phyloP scores from a whole-genome alignment of 192 early-diverging fungal genomes.

The Bifiguratus adelaidae region DNA sequence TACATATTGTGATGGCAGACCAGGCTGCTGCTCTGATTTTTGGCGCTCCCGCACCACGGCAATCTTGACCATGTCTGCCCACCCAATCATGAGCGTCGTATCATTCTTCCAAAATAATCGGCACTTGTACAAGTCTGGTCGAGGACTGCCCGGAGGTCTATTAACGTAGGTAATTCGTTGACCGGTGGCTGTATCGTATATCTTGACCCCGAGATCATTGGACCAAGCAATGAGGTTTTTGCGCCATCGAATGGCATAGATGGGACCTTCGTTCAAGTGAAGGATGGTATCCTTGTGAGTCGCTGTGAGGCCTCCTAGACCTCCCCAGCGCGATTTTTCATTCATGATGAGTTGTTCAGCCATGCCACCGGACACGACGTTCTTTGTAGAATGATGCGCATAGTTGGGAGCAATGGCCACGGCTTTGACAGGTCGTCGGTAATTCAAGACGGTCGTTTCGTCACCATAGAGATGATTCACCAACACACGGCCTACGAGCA shows the following conservation, averaged over 20 bases:
- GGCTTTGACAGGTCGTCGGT: slow-evolving; percentile 79
- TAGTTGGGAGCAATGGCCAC: slow-evolving; percentile 89
- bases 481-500: slow-evolving; percentile 59
- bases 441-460: slow-evolving; percentile 63
- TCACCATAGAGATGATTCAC: slow-evolving; percentile 73
- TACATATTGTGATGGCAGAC: slow-evolving; percentile 40
- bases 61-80: slow-evolving; percentile 90
- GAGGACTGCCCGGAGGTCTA: slow-evolving; percentile 63
- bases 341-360: slow-evolving; percentile 78
- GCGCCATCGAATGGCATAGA: slow-evolving; percentile 81
- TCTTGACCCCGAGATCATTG: slow-evolving; percentile 78
- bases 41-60: slow-evolving; percentile 54
- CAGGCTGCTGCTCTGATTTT: slow-evolving; percentile 17
- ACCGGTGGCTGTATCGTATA: slow-evolving; percentile 66
- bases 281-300: slow-evolving; percentile 71
- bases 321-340: too few species aligned
- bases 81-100: slow-evolving; percentile 75
- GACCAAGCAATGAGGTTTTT: slow-evolving; percentile 87
- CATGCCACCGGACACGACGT: slow-evolving; percentile 86
- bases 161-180: slow-evolving; percentile 79
- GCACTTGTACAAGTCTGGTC: slow-evolving; percentile 74
- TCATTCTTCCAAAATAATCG: slow-evolving; percentile 80
- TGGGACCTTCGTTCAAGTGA: slow-evolving; percentile 82
- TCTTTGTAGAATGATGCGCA: slow-evolving; percentile 56
- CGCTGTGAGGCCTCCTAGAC: too few species aligned